These are phyloP conservation scores for Arthroderma sp. DNA, from an alignment of 2,329 filamentous ascomycete genomes.

Conservation along the genomic window DNA sequence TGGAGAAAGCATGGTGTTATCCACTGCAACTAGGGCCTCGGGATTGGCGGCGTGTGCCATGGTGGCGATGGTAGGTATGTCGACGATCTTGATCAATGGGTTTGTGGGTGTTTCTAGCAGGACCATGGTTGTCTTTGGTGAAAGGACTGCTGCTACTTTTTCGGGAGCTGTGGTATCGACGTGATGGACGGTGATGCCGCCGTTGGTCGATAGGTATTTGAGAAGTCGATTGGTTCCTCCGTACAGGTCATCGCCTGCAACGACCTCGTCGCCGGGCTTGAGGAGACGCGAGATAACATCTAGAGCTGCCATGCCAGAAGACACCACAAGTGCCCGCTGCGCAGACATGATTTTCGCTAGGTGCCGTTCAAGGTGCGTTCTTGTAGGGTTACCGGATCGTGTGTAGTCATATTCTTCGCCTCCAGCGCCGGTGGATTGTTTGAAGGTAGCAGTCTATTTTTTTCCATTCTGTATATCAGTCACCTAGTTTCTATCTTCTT, in stretches of 20 bases:
- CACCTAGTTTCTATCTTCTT: no score
- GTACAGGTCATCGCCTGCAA: conserved; percentile 94
- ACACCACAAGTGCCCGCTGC: conserved; percentile 76
- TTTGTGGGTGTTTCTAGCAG: conserved; percentile 94
- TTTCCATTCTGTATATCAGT: no score
- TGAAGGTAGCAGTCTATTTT: conserved; percentile 80
- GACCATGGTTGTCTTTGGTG: conserved; percentile 81
- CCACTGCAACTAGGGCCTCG: conserved; percentile 72
- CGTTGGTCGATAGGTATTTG: conserved; percentile 78
- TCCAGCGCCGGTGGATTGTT: conserved; percentile 68
- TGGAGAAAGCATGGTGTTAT: conserved; percentile 98
- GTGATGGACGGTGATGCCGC: conserved; percentile 87
- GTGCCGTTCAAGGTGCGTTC: conserved; percentile 90
- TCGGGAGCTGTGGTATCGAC: conserved; percentile 80
- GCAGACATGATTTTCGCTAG: conserved; percentile 99
- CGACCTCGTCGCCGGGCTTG: conserved; percentile 86
- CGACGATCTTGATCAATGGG: conserved; percentile 94
- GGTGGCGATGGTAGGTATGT: conserved; percentile 67
- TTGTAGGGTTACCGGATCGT: conserved; percentile 89
- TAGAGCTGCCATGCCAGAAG: conserved; percentile 92
- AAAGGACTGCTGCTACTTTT: conserved; percentile 55
- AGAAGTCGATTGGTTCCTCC: conserved; percentile 88
- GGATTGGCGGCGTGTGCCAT: conserved; percentile 65
- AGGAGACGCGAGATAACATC: conserved; percentile 91
- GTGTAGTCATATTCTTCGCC: conserved; percentile 97